Percentiles rank a stretch among this genome's conserved stretches.
These are phyloP conservation scores for Aurifilum marmelostoma DNA, from an alignment of 2,329 filamentous ascomycete species.

Conservation along the genomic window DNA sequence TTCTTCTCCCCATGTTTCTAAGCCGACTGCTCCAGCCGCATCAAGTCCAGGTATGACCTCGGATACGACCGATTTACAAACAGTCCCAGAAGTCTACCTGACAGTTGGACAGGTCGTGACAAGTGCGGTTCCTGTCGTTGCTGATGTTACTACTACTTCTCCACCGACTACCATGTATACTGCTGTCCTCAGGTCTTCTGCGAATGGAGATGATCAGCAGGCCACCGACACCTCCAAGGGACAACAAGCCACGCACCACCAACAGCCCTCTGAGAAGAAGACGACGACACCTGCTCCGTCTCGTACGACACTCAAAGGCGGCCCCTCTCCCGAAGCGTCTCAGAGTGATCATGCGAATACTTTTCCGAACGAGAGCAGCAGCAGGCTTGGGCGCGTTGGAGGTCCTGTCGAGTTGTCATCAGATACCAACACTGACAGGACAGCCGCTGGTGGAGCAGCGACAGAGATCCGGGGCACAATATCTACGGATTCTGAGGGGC, in stretches of 20 bases:
- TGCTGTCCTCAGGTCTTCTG: no score
- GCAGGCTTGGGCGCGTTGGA: not conserved
- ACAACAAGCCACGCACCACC: not conserved
- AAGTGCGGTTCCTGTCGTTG: no score
- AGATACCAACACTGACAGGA: not conserved
- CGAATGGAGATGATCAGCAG: no score
- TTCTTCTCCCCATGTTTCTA: not conserved
- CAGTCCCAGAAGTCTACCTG: not conserved
- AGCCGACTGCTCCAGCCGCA: not conserved
- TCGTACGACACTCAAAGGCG: no score
- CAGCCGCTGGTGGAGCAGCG: constrained; percentile 7
- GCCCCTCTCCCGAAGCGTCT: not conserved
- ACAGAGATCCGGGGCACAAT: no score
- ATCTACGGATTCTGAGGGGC: no score
- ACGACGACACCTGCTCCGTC: no score
- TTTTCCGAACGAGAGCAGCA: not conserved
- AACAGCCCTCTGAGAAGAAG: not conserved
- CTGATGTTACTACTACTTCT: no score
- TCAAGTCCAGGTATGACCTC: not conserved
- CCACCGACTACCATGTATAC: no score
- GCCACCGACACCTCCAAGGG: no score
- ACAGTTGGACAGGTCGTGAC: not conserved
- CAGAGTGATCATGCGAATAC: not conserved
- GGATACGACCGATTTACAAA: not conserved
- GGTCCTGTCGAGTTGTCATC: not conserved